These are phyloP conservation scores for Trichosporon coremiiforme DNA, from an alignment of 1,284 basidiomycete species.

Conservation along the genomic window DNA sequence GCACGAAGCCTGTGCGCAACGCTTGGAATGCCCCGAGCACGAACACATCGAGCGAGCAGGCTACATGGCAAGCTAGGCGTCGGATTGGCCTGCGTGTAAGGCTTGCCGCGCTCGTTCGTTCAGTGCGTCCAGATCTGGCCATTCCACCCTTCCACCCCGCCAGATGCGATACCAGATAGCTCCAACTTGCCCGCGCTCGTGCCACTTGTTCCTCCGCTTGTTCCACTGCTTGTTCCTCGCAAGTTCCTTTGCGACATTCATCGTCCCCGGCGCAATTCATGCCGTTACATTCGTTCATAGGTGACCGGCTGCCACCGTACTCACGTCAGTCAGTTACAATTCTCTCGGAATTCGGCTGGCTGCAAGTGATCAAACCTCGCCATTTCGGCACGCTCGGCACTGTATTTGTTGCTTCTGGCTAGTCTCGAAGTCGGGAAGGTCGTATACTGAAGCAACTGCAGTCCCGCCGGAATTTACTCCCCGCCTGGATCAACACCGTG, in stretches of 20 bases:
- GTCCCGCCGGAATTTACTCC: not conserved
- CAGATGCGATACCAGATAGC: not conserved
- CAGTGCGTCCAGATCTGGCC: not conserved
- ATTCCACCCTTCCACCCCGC: not conserved
- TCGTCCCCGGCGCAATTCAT: not conserved
- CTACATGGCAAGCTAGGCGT: not conserved
- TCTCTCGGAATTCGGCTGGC: not conserved
- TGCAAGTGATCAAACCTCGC: not conserved
- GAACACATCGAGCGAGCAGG: not conserved
- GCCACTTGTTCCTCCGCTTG: not conserved
- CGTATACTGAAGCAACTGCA: not conserved
- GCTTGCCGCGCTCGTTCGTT: not conserved
- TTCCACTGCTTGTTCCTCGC: not conserved
- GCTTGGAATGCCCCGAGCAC: not conserved
- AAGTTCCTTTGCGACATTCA: not conserved
- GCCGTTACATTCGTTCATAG: not conserved
- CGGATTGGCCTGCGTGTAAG: not conserved
- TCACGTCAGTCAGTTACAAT: slow-evolving; percentile 5
- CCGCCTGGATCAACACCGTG: not conserved
- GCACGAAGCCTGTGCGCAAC: not conserved
- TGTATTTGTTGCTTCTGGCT: not conserved
- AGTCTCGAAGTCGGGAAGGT: not conserved
- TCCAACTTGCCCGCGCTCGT: not conserved
- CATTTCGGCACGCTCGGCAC: not conserved
- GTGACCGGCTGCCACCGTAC: not conserved